Conservation (phyloP, 179 eudicot species). For the Heliamphora ciliata region DNA sequence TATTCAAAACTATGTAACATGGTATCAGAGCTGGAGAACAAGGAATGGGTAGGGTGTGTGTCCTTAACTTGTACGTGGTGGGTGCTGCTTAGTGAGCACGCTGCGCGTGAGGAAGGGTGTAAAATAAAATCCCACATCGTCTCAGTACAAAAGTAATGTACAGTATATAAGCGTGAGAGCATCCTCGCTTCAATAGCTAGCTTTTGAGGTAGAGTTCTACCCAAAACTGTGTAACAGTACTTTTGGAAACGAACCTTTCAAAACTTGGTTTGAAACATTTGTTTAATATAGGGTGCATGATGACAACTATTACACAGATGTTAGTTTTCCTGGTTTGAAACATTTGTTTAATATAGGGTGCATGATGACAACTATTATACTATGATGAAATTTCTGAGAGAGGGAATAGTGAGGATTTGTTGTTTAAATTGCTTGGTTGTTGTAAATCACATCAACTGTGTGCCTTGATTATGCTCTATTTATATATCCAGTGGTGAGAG, state of each 20-base stretch:
- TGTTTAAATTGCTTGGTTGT: not conserved
- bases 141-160: too few species aligned
- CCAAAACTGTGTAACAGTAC: too few species aligned
- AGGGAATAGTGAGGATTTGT: not conserved
- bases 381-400: not conserved
- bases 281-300: not conserved
- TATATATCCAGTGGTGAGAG: slow-evolving; percentile 76
- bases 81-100: too few species aligned
- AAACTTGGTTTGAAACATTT: not conserved
- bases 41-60: too few species aligned
- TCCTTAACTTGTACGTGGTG: too few species aligned
- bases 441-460: not conserved
- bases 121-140: too few species aligned
- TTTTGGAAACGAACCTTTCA: not conserved
- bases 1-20: too few species aligned
- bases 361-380: not conserved
- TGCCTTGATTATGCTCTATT: slow-evolving; percentile 11
- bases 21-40: too few species aligned
- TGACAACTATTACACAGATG: not conserved
- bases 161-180: too few species aligned
- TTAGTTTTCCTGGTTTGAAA: not conserved
- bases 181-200: too few species aligned
- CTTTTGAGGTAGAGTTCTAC: too few species aligned
- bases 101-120: too few species aligned
- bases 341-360: not conserved